A percentile compares a stretch with the other conserved stretches of the same genome.
Evolutionary conservation across 2,329 filamentous ascomycete genomes (phyloP).

Genomic region (Monosporascus sp.): DNA sequence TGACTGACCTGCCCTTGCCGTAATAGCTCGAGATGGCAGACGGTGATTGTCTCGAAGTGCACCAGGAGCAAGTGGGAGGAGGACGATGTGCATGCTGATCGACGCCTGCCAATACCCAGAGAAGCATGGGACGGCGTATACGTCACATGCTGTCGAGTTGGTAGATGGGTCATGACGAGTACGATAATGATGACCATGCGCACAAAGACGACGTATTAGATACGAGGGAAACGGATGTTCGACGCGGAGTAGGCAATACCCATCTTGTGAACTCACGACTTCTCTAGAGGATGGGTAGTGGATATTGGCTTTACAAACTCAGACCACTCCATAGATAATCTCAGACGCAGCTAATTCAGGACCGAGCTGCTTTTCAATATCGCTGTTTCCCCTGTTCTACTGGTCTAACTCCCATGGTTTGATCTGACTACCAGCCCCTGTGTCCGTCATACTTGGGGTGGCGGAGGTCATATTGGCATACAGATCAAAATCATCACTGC

Average conservation of each 20-base stretch:
- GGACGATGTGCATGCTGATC: constrained; percentile 24
- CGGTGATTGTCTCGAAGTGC: constrained; percentile 92
- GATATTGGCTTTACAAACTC: background rate
- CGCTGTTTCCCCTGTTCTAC: background rate
- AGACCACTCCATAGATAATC: background rate
- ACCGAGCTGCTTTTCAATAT: background rate
- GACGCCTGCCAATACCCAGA: background rate
- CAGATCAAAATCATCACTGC: too few relatives aligned
- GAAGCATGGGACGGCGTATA: background rate
- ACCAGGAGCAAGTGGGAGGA: constrained; percentile 96
- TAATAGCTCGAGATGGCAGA: constrained; percentile 90
- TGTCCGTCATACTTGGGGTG: too few relatives aligned
- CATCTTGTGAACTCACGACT: background rate
- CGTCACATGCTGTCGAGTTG: background rate
- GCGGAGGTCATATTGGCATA: too few relatives aligned
- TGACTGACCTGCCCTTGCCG: constrained; percentile 2
- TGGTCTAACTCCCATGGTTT: background rate
- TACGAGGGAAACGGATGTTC: background rate
- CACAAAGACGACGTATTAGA: background rate
- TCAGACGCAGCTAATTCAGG: background rate
- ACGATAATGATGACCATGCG: background rate
- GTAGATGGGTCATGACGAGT: background rate
- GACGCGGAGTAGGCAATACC: background rate
- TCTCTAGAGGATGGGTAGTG: background rate
- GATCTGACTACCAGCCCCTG: too few relatives aligned